These are phyloP conservation scores for Talaromyces sp. DNA, from an alignment of 2,329 filamentous ascomycete species.

Conservation along the genomic window DNA sequence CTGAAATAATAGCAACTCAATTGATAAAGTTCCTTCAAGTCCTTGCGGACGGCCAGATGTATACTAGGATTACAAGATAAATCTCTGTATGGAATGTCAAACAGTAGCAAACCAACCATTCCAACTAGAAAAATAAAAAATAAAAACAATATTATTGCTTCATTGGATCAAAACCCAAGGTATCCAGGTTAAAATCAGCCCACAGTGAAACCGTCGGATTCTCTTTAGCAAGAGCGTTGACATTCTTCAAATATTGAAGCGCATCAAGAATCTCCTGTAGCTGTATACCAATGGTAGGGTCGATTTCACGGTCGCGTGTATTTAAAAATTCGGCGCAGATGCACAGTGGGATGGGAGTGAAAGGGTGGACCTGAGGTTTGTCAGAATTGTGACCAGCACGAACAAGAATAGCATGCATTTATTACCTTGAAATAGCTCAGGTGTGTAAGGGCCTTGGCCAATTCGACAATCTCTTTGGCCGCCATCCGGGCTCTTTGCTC, in stretches of 20 bases:
- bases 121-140: background rate
- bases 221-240: slow-evolving; percentile 13
- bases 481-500: slow-evolving; percentile 10
- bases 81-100: background rate
- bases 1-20: background rate
- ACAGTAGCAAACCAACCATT: background rate
- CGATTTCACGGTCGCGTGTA: slow-evolving; percentile 9
- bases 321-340: slow-evolving; percentile 14
- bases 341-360: slow-evolving; percentile 14
- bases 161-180: background rate
- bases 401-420: background rate
- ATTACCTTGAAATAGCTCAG: slow-evolving; percentile 14
- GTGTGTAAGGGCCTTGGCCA: slow-evolving; percentile 12
- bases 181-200: slow-evolving; percentile 5
- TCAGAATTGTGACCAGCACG: background rate
- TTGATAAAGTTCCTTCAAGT: background rate
- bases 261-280: slow-evolving; percentile 13
- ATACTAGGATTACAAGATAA: background rate
- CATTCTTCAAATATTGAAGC: slow-evolving; percentile 12
- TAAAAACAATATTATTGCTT: background rate
- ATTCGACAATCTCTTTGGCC: slow-evolving; percentile 12
- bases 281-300: slow-evolving; percentile 8
- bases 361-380: slow-evolving; percentile 12
- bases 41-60: background rate
- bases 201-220: slow-evolving; percentile 6